These are phyloP conservation scores for Penicillium sp. DNA, from an alignment of 2,329 filamentous ascomycete genomes.

Conservation along the genomic window DNA sequence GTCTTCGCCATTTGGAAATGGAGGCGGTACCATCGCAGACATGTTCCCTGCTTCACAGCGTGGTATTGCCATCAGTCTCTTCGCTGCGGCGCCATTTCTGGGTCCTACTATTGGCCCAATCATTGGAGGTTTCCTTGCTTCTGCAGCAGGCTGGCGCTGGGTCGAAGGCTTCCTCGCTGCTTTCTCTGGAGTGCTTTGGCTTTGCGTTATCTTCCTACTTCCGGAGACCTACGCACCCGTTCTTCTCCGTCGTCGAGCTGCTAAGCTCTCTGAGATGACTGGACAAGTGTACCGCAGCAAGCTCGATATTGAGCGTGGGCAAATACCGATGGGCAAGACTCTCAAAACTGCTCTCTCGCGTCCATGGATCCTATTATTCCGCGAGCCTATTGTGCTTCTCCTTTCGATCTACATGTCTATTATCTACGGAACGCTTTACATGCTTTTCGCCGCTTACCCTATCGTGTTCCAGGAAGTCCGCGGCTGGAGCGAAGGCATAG, in stretches of 20 bases:
- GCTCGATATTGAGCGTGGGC: conserved; percentile 39
- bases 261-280: conserved; percentile 30
- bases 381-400: conserved; percentile 23
- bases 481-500: conserved; percentile 47
- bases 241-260: conserved; percentile 50
- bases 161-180: conserved; percentile 62
- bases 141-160: conserved; percentile 68
- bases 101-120: conserved; percentile 65
- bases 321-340: conserved; percentile 37
- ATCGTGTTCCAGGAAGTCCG: conserved; percentile 38
- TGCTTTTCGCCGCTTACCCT: conserved; percentile 56
- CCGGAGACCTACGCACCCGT: conserved; percentile 48
- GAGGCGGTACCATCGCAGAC: conserved; percentile 62
- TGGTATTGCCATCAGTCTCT: conserved; percentile 62
- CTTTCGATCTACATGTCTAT: conserved; percentile 25
- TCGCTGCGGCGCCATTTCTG: conserved; percentile 66
- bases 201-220: conserved; percentile 24
- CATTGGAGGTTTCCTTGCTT: conserved; percentile 64
- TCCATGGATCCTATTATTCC: conserved; percentile 43
- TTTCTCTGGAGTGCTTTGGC: conserved; percentile 61
- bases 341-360: conserved; percentile 49
- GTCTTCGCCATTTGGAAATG: conserved; percentile 61
- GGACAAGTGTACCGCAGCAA: conserved; percentile 38
- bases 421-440: conserved; percentile 38
- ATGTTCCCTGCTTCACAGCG: conserved; percentile 56